Conservation (phyloP, 805 yeast species). For the Cyberlindnera bimundalis region DNA sequence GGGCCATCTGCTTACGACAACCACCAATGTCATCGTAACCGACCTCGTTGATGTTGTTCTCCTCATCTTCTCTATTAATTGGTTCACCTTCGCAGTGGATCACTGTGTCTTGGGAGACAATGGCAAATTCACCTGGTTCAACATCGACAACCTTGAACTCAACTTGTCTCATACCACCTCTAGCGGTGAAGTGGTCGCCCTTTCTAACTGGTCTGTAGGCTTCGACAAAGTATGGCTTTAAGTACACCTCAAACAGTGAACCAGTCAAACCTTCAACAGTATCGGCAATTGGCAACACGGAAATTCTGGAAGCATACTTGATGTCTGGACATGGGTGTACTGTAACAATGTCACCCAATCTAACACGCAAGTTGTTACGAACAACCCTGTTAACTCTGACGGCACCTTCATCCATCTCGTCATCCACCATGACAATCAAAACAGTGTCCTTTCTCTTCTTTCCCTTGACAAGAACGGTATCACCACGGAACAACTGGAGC, state of each 20-base stretch:
- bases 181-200: constrained; percentile 92
- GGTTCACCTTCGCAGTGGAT: constrained; percentile 99
- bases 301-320: constrained; percentile 92
- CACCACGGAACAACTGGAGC: constrained; percentile 94
- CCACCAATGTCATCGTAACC: constrained; percentile 99
- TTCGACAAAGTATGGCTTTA: constrained; percentile 97
- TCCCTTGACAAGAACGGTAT: constrained; percentile 95
- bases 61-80: constrained; percentile 96
- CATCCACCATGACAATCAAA: constrained; percentile 91
- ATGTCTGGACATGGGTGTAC: constrained; percentile 97
- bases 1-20: constrained; percentile 99
- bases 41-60: constrained; percentile 91
- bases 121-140: constrained; percentile 95
- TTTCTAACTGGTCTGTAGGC: constrained; percentile 98
- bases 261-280: constrained; percentile 98
- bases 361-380: constrained; percentile 89
- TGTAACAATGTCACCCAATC: constrained; percentile 89
- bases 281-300: constrained; percentile 95
- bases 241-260: constrained; percentile 89
- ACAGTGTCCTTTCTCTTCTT: constrained; percentile 98
- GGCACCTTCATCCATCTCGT: constrained; percentile 93
- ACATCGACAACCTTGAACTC: constrained; percentile 98
- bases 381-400: constrained; percentile 94
- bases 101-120: constrained; percentile 96
- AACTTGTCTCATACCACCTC: constrained; percentile 99